Conservation (phyloP, 140 eudicot species). For the Flaveria floridana region DNA sequence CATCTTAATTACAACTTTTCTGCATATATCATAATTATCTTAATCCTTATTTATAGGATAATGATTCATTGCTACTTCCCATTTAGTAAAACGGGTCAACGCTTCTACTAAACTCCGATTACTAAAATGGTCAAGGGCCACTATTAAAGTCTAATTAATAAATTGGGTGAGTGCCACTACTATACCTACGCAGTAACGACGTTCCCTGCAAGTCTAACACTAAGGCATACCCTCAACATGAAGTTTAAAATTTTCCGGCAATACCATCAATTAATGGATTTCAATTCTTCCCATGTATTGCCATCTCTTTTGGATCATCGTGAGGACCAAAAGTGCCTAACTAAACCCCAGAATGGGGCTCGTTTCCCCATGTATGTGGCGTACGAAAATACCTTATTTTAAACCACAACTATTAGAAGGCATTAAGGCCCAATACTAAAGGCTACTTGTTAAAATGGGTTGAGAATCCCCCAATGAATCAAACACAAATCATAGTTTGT, state of each 20-base stretch:
- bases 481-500: neutral
- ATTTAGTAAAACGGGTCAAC: conserved; percentile 3
- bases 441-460: neutral
- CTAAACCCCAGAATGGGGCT: neutral
- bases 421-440: neutral
- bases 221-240: neutral
- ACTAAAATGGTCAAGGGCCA: neutral
- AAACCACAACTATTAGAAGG: neutral
- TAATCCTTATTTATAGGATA: neutral
- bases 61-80: neutral
- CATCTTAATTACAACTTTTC: neutral
- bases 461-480: neutral
- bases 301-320: neutral
- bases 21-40: neutral
- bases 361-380: neutral
- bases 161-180: neutral
- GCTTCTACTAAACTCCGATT: neutral
- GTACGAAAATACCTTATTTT: neutral
- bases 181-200: neutral
- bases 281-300: neutral
- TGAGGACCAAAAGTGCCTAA: neutral
- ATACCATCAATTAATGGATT: neutral
- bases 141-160: neutral
- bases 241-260: neutral
- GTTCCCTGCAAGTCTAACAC: neutral